Evolutionary conservation across 78 protist species (phyloP).

Genomic region (Bodo saltans): DNA sequence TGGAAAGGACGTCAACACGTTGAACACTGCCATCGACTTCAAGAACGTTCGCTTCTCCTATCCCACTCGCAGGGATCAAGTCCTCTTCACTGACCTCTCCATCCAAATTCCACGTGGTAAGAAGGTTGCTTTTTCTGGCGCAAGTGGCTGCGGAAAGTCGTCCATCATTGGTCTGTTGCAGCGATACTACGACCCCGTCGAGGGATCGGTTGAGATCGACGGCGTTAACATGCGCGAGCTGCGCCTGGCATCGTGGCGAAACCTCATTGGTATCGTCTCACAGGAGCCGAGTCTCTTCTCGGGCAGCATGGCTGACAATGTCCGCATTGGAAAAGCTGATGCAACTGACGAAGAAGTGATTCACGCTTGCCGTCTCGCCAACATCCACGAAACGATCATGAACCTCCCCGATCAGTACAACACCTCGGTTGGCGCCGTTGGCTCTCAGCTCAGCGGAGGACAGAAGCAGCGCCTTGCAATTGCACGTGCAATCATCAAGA

Average conservation of each 20-base stretch:
- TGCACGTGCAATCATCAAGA: slow-evolving; percentile 87
- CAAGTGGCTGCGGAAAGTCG: too few relatives aligned
- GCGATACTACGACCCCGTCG: too few relatives aligned
- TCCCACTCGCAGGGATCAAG: too few relatives aligned
- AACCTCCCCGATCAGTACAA: slow-evolving; percentile 31
- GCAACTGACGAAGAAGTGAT: slow-evolving; percentile 18
- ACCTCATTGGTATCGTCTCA: slow-evolving; percentile 54
- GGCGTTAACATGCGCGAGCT: slow-evolving; percentile 15
- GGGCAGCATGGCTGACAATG: slow-evolving; percentile 73
- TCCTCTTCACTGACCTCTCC: too few relatives aligned
- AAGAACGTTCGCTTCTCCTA: too few relatives aligned
- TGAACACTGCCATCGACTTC: too few relatives aligned
- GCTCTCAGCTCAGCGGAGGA: slow-evolving; percentile 63
- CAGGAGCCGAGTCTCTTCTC: slow-evolving; percentile 85
- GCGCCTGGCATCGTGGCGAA: slow-evolving; percentile 2
- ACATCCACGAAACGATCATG: slow-evolving; percentile 69
- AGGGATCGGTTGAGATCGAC: too few relatives aligned
- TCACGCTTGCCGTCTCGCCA: slow-evolving; percentile 75
- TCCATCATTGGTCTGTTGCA: too few relatives aligned
- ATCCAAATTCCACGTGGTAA: too few relatives aligned
- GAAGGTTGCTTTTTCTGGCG: too few relatives aligned
- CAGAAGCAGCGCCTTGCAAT: slow-evolving; percentile 52
- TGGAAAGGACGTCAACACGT: too few relatives aligned
- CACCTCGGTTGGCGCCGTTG: slow-evolving; percentile 61
- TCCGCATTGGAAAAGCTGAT: not conserved